These are phyloP conservation scores for Apophysomyces trapeziformis DNA, from an alignment of 371 early-diverging fungal species.

Conservation along the genomic window DNA sequence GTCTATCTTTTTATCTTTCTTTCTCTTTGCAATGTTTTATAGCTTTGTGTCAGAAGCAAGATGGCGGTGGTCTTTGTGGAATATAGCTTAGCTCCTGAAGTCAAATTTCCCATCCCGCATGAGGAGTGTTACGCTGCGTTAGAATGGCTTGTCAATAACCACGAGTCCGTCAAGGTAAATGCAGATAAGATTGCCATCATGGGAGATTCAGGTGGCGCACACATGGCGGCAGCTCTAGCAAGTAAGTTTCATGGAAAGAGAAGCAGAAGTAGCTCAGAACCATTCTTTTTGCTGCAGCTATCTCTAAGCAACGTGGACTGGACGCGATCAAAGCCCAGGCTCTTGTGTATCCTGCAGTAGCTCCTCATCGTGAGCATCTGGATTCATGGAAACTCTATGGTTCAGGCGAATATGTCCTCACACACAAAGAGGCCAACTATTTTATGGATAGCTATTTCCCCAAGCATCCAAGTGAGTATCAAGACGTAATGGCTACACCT, in stretches of 20 bases:
- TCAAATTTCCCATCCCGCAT: slow-evolving; percentile 17
- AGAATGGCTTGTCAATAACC: slow-evolving; percentile 18
- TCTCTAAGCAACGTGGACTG: slow-evolving; percentile 23
- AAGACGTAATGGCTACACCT: slow-evolving; percentile 12
- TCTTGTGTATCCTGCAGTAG: slow-evolving; percentile 17
- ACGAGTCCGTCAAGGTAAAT: slow-evolving; percentile 17
- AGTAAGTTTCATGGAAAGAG: slow-evolving; percentile 10
- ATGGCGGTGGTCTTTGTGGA: slow-evolving; percentile 19
- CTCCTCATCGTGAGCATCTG: background rate
- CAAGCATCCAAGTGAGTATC: background rate
- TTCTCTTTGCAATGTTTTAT: background rate
- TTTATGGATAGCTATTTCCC: slow-evolving; percentile 13
- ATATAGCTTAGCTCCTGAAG: slow-evolving; percentile 18
- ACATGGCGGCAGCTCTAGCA: slow-evolving; percentile 20
- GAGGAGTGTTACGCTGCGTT: slow-evolving; percentile 16
- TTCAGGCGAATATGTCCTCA: slow-evolving; percentile 14
- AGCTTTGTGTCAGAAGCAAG: slow-evolving; percentile 12
- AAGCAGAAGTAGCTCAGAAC: too few relatives aligned
- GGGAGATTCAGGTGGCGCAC: slow-evolving; percentile 30
- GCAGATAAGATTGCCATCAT: slow-evolving; percentile 15
- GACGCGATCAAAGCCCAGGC: slow-evolving; percentile 20
- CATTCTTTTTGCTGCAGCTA: slow-evolving; percentile 5
- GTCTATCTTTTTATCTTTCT: background rate
- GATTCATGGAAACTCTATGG: slow-evolving; percentile 6
- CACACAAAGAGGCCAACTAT: slow-evolving; percentile 4